These are phyloP conservation scores for Fusarium pseudonygamai DNA, from an alignment of 2,329 filamentous ascomycete species.

Conservation along the genomic window DNA sequence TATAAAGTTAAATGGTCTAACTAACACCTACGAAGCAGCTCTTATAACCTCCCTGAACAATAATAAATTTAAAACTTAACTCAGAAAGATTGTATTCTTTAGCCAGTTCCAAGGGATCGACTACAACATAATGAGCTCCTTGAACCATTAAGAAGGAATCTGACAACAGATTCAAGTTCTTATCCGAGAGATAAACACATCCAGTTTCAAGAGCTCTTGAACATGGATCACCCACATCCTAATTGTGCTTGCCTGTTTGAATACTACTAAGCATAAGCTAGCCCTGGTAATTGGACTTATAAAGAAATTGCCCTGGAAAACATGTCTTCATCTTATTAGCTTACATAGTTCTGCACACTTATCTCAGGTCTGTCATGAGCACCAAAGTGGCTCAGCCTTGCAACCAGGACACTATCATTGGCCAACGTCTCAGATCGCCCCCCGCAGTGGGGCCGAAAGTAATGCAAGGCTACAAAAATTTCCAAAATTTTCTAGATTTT, in stretches of 20 bases:
- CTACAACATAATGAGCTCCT: no score
- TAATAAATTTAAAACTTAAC: background rate
- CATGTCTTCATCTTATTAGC: background rate
- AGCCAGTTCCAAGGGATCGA: no score
- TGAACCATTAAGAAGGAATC: background rate
- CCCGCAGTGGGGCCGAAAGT: constrained; percentile 36
- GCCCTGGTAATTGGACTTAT: background rate
- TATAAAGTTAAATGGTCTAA: background rate
- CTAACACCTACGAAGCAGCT: background rate
- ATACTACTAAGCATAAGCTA: background rate
- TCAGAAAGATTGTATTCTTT: background rate
- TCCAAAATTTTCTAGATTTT: constrained; percentile 41
- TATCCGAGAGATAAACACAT: background rate
- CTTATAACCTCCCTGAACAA: background rate
- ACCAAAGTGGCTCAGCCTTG: constrained; percentile 37
- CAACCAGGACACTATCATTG: background rate
- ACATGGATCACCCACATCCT: background rate
- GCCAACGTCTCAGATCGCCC: background rate
- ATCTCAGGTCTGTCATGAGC: background rate
- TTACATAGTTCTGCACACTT: background rate
- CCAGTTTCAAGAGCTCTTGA: background rate
- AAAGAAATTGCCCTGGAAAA: background rate
- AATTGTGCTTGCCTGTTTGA: background rate
- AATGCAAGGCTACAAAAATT: constrained; percentile 42
- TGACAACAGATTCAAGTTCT: background rate